Evolutionary conservation across 306 rosid genomes (phyloP), one percentile per base, ranked within the genome.

Genomic region (Biancaea sappan): DNA sequence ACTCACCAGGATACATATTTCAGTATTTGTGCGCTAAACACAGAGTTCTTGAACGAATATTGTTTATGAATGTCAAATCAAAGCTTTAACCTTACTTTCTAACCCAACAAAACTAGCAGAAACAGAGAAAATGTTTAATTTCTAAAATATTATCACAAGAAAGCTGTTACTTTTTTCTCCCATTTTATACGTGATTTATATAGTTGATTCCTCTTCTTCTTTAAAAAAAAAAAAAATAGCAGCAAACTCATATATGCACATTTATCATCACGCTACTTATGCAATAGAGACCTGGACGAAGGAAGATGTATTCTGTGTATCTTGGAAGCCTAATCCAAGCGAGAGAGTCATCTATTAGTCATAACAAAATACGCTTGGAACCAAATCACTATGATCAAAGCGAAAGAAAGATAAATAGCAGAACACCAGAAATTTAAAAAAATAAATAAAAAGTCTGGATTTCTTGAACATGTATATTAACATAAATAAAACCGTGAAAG

Each of bases 401-500:
- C 10, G 21, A 31, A 73, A 29, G 18, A 46, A 80, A 60, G 37
- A 66, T 15, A 40, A 56, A 10, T 12, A 80, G n/a, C 34, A 60
- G 34, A 80, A 73, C 66, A 59, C 59, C 44, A n/a, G 38, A 44
- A 50, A 41, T 21, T 16, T 57, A 38, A 43, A 19, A 46, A 54
- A 56, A 38, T 26, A 22, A 57, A 38, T n/a, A 19, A 1, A 56
- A 9, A 10, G 13, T 21, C 5, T 3, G 16, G 44, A 52, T 21
- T 77, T 54, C 19, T 60, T 78, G 51, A 61, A 11, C 71, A 50
- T 32, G 52, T 4, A 31, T 31, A 47, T 14, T 22, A 50, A 76
- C 32, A 69, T 32, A 24, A 69, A 62, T 13, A 73, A 64, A 76
- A 34, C 37, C 66, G 18, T 41, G 44, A 38, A 4, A 69, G 80